Conservation (phyloP, 371 early-diverging fungal species). For the Actinomortierella wolfii region DNA sequence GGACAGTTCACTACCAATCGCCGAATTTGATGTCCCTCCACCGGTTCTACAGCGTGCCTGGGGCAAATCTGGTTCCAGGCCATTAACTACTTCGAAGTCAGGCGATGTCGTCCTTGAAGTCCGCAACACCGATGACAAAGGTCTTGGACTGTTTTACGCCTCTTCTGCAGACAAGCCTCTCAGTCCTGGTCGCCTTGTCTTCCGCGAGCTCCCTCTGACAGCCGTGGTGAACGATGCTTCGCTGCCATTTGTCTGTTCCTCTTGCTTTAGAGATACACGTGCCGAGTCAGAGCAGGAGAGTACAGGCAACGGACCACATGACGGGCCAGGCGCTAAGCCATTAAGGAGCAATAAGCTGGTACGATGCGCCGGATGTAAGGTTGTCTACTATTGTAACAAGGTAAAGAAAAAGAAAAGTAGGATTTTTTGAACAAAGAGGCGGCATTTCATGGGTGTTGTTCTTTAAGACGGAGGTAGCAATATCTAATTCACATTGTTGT, state of each 20-base stretch:
- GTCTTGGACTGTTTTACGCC: neutral
- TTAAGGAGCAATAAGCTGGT: slow-evolving; percentile 19
- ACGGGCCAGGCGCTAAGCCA: slow-evolving; percentile 28
- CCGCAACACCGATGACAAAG: no score
- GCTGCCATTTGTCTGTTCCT: slow-evolving; percentile 27
- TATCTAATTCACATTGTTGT: neutral
- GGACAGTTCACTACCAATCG: no score
- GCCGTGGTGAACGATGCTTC: slow-evolving; percentile 38
- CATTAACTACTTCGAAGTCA: neutral
- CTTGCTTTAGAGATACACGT: slow-evolving; percentile 39
- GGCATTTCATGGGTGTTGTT: neutral
- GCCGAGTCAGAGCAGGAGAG: slow-evolving; percentile 34
- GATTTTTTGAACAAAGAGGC: neutral
- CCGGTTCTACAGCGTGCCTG: no score
- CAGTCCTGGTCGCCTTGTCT: slow-evolving; percentile 23
- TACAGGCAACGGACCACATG: slow-evolving; percentile 1
- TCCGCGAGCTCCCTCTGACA: slow-evolving; percentile 33
- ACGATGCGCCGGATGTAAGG: slow-evolving; percentile 34
- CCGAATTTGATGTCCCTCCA: no score
- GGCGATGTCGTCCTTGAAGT: no score
- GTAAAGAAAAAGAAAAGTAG: slow-evolving; percentile 2
- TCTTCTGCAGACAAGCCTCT: slow-evolving; percentile 15
- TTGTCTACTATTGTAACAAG: slow-evolving; percentile 45
- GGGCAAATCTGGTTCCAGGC: no score
- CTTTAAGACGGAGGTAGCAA: neutral